A percentile compares a stretch with the other conserved stretches of the same genome.
Conservation (phyloP, 2,329 filamentous ascomycete species). For the Penicillium sp. region DNA sequence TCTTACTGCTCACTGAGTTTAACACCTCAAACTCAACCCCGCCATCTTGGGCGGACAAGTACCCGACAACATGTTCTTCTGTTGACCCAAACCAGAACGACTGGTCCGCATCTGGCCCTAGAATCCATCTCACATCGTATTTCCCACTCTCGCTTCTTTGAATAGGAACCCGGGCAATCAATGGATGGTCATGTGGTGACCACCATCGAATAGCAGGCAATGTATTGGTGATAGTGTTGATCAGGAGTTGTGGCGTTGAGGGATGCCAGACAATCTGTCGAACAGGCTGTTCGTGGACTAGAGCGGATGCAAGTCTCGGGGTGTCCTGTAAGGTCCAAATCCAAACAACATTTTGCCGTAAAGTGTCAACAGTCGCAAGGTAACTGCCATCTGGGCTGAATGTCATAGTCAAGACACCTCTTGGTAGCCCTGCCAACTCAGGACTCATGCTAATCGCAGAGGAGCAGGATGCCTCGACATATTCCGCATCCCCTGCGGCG, state of each 20-base stretch:
- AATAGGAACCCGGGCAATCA: constrained; percentile 33
- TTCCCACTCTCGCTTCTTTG: constrained; percentile 35
- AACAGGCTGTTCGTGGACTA: constrained; percentile 45
- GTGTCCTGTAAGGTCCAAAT: constrained; percentile 42
- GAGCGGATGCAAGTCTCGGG: constrained; percentile 32
- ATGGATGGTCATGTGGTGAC: constrained; percentile 31
- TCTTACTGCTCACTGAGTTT: constrained; percentile 29
- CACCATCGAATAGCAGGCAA: constrained; percentile 36
- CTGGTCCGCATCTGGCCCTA: constrained; percentile 21
- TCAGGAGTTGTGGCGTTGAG: constrained; percentile 37
- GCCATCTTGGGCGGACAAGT: constrained; percentile 26
- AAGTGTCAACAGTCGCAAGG: constrained; percentile 42
- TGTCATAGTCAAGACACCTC: constrained; percentile 41
- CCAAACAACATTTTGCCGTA: constrained; percentile 46
- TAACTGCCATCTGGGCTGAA: constrained; percentile 41
- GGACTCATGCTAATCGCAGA: constrained; percentile 35
- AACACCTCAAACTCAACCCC: constrained; percentile 29
- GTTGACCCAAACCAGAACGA: constrained; percentile 38
- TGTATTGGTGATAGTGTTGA: constrained; percentile 38
- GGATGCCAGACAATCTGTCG: constrained; percentile 44
- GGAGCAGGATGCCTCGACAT: constrained; percentile 39
- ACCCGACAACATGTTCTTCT: constrained; percentile 37
- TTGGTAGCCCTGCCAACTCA: constrained; percentile 30
- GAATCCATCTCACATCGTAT: constrained; percentile 38
- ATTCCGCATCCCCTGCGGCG: constrained; percentile 34